Conservation (phyloP, 73 alveolate genomes). For the Stentor roeselii region DNA sequence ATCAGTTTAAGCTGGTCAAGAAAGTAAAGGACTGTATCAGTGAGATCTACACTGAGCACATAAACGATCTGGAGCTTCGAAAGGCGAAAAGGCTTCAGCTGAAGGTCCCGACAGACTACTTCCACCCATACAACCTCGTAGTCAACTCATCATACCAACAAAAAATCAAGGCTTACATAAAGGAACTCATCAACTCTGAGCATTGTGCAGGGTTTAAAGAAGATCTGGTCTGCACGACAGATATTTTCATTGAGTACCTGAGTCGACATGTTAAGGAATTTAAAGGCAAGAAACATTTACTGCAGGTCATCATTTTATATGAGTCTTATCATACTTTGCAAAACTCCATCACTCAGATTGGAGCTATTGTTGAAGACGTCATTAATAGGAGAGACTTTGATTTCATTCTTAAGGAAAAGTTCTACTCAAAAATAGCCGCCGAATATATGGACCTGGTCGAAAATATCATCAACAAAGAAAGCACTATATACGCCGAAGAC, state of each 20-base stretch:
- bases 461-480: too few species aligned
- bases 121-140: neutral
- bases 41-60: neutral
- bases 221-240: neutral
- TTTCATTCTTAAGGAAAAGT: too few species aligned
- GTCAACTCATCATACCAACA: neutral
- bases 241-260: neutral
- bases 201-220: neutral
- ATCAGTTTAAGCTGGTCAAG: too few species aligned
- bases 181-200: neutral
- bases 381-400: too few species aligned
- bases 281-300: neutral
- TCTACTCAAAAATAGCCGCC: too few species aligned
- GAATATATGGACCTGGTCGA: too few species aligned
- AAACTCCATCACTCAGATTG: neutral
- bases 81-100: neutral
- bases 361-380: neutral
- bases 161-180: neutral
- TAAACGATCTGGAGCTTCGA: neutral
- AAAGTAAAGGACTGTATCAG: neutral
- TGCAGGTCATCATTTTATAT: neutral
- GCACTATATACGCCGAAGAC: too few species aligned
- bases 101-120: neutral
- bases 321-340: conserved; percentile 12
- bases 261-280: neutral